Evolutionary conservation across 257 asterid species (phyloP).

Genomic region (Ilex aquifolium): DNA sequence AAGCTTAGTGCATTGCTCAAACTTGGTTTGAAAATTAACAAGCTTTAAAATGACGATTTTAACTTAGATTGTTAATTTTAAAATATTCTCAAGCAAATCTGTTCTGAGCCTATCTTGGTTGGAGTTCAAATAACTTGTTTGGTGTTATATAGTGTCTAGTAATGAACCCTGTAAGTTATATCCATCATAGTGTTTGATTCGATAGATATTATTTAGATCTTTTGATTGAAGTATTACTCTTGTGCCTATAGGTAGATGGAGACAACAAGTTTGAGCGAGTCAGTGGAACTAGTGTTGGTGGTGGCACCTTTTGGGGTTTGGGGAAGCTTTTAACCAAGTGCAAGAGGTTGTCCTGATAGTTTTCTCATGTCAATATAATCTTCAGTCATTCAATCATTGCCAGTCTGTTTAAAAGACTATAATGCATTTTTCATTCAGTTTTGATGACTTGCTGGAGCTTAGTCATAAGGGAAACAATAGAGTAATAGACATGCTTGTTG

Average conservation of each 20-base stretch:
- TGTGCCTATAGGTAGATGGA: conserved; percentile 74
- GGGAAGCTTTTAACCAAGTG: conserved; percentile 94
- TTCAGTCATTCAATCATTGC: too few species aligned
- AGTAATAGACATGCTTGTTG: conserved; percentile 96
- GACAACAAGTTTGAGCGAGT: conserved; percentile 91
- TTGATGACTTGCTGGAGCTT: conserved; percentile 93
- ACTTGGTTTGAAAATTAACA: too few species aligned
- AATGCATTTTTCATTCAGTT: conserved; percentile 36
- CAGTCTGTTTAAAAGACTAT: too few species aligned
- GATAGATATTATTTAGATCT: not conserved
- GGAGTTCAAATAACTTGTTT: conserved; percentile 8
- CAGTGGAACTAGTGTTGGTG: conserved; percentile 99
- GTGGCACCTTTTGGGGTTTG: conserved; percentile 98
- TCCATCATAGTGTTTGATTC: not conserved
- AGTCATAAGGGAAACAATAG: conserved; percentile 95
- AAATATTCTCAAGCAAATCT: too few species aligned
- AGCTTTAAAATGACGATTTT: too few species aligned
- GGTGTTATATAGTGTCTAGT: not conserved
- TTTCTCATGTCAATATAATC: conserved; percentile 6
- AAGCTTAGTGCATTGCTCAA: too few species aligned
- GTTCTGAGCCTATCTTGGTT: too few species aligned
- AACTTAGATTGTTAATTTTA: too few species aligned
- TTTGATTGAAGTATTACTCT: not conserved
- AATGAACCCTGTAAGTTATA: too few species aligned
- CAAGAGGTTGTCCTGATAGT: conserved; percentile 50